phyloP scores from a whole-genome alignment of 2,329 filamentous ascomycete species.

The Biscogniauxia mediterranea region DNA sequence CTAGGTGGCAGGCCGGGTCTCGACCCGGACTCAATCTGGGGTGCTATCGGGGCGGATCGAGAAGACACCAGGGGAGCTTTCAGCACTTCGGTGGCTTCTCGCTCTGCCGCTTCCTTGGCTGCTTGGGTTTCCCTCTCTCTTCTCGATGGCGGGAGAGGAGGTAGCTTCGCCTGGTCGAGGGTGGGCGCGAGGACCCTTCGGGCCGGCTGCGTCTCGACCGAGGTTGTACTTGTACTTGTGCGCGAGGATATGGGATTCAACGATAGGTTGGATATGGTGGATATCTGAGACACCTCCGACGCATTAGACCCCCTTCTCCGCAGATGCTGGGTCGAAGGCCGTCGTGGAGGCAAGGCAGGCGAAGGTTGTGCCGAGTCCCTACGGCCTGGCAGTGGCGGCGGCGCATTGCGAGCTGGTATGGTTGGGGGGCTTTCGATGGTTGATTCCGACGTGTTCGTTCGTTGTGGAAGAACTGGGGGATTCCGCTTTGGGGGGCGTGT shows the following conservation, averaged over 20 bases:
- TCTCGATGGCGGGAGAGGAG: slow-evolving; percentile 54
- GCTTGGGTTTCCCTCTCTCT: slow-evolving; percentile 51
- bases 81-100: slow-evolving; percentile 26
- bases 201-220: slow-evolving; percentile 38
- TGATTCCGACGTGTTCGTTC: slow-evolving; percentile 35
- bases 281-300: slow-evolving; percentile 55
- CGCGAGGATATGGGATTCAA: slow-evolving; percentile 46
- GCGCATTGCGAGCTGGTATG: slow-evolving; percentile 28
- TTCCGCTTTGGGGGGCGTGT: slow-evolving; percentile 35
- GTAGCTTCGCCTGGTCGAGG: slow-evolving; percentile 55
- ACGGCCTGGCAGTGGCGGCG: slow-evolving; percentile 38
- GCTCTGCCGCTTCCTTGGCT: slow-evolving; percentile 35
- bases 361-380: slow-evolving; percentile 39
- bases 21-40: slow-evolving; percentile 31
- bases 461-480: slow-evolving; percentile 38
- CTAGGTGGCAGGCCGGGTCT: slow-evolving; percentile 48
- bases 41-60: slow-evolving; percentile 40
- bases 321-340: slow-evolving; percentile 44
- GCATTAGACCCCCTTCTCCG: slow-evolving; percentile 53
- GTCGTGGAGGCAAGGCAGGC: slow-evolving; percentile 51
- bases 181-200: slow-evolving; percentile 54
- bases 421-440: slow-evolving; percentile 25
- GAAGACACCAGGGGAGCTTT: slow-evolving; percentile 36
- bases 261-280: slow-evolving; percentile 53
- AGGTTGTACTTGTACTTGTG: slow-evolving; percentile 46